Base-by-base conservation (phyloP, 768 basidiomycete genomes). In the Asterophora lycoperdoides region DNA sequence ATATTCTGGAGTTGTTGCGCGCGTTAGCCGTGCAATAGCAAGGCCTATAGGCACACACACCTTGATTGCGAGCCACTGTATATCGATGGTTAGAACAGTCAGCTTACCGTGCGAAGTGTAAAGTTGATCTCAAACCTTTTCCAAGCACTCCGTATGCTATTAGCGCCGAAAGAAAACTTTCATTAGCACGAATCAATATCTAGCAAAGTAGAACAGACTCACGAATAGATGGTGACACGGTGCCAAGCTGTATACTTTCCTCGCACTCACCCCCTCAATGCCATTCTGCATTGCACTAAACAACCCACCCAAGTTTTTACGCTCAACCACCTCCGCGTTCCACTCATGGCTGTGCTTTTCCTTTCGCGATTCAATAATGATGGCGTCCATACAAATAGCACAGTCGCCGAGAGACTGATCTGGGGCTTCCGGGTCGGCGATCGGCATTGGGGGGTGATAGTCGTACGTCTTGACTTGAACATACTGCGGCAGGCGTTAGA, bases 311-410 rank as follows among this genome's bases (percentile, higher is more conserved):
- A 62, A 55, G 32, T 54, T 59, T 34, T 15, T 66, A 63, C 34
- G 59, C 64, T 23, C 23, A 23, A 3, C 23, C 18, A 60, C 58
- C 23, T 60, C 64, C 46, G 61, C 48, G 33, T 57, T 39, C 47
- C 50, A 43, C 17, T 43, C 56, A 33, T 23, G 38, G 23, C 53
- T 43, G 42, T 53, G 61, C 62, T 51, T 69, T 66, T 48, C 62
- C 62, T 57, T 72, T 68, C 67, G 60, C 37, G 75, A 68, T 37
- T 81, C 77, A 19, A 79, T 63, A 34, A 79, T 59, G 54, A 94
- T 93, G 4, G 81, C 77, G 49, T 95, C 93, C 90, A 95, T 93
- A 59, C 93, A 95, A 44, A 96, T 94, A 5, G 90, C 81, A 58
- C 93, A 96, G 61, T 94, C 90, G 6, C 89, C 91, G 13, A 91